A percentile compares a stretch with the other conserved stretches of the same genome.
phyloP scores from a whole-genome alignment of 2,329 filamentous ascomycete species.

The Phyllosticta citrichinensis region DNA sequence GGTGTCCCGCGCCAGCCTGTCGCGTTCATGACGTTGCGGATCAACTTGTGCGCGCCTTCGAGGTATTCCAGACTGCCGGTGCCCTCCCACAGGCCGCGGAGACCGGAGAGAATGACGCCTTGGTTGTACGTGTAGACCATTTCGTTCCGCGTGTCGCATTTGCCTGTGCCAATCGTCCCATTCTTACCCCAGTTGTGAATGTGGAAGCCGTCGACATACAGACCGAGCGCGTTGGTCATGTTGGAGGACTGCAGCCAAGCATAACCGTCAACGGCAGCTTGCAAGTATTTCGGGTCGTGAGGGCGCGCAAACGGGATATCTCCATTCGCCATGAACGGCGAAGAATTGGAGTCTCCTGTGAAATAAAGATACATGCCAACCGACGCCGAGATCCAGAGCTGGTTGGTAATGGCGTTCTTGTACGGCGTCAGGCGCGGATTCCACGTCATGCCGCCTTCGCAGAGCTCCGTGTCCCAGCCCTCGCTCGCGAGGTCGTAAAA shows the following conservation, averaged over 20 bases:
- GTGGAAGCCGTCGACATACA: constrained; percentile 86
- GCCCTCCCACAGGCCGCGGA: constrained; percentile 68
- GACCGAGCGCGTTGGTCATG: constrained; percentile 66
- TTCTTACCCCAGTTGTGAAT: constrained; percentile 53
- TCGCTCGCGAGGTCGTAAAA: constrained; percentile 74
- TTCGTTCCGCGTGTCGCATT: constrained; percentile 72
- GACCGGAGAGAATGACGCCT: constrained; percentile 74
- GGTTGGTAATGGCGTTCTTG: constrained; percentile 94
- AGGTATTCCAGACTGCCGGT: constrained; percentile 66
- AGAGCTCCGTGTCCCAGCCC: constrained; percentile 76
- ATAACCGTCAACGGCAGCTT: constrained; percentile 68
- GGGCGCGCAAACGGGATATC: constrained; percentile 22
- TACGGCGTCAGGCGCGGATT: constrained; percentile 71
- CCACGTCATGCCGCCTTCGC: constrained; percentile 85
- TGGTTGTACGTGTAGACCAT: constrained; percentile 97
- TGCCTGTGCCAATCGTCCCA: constrained; percentile 51
- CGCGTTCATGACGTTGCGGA: constrained; percentile 63
- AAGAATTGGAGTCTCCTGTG: constrained; percentile 65
- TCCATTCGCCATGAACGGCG: constrained; percentile 46
- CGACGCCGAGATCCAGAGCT: constrained; percentile 77
- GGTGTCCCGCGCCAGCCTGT: constrained; percentile 62
- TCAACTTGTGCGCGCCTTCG: constrained; percentile 66
- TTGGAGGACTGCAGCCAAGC: constrained; percentile 68
- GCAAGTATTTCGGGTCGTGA: constrained; percentile 56
- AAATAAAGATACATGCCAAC: constrained; percentile 85